Evolutionary conservation across 805 yeast genomes (phyloP).

Genomic region (Maudiozyma bulderi): DNA sequence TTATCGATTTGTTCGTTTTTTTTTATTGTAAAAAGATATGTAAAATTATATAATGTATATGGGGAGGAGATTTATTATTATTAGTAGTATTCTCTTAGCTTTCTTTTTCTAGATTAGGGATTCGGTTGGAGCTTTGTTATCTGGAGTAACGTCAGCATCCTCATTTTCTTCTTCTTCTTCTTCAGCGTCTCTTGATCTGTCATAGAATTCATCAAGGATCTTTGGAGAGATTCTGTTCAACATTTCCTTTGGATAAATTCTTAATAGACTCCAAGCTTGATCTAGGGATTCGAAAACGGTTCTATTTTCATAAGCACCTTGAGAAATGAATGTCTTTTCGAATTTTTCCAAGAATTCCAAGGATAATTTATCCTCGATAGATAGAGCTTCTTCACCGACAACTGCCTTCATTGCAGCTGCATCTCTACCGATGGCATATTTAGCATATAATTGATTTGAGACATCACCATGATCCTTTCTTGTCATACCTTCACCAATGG

Average conservation of each 20-base stretch:
- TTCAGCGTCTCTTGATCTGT: slow-evolving; percentile 66
- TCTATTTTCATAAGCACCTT: slow-evolving; percentile 96
- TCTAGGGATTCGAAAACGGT: slow-evolving; percentile 90
- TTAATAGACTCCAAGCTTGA: slow-evolving; percentile 94
- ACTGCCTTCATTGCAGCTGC: slow-evolving; percentile 99
- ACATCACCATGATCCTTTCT: slow-evolving; percentile 99
- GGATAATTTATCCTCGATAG: slow-evolving; percentile 94
- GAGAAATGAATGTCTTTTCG: slow-evolving; percentile 89
- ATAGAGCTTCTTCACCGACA: slow-evolving; percentile 98
- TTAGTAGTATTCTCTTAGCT: too few species aligned
- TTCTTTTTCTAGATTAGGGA: slow-evolving; percentile 16
- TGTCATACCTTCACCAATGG: slow-evolving; percentile 99
- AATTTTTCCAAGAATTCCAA: slow-evolving; percentile 96
- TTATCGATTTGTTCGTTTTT: too few species aligned
- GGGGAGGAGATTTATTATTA: too few species aligned
- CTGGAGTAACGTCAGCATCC: slow-evolving; percentile 16
- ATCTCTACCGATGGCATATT: slow-evolving; percentile 98
- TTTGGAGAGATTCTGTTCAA: slow-evolving; percentile 97
- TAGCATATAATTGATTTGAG: slow-evolving; percentile 96
- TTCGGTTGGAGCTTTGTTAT: slow-evolving; percentile 10
- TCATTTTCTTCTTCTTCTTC: slow-evolving; percentile 39
- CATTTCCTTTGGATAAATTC: slow-evolving; percentile 98
- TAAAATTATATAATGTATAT: too few species aligned
- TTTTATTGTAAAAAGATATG: too few species aligned
- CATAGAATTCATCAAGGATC: slow-evolving; percentile 91